Conservation (phyloP, 2,329 filamentous ascomycete genomes). For the Trichoderma simmonsii region DNA sequence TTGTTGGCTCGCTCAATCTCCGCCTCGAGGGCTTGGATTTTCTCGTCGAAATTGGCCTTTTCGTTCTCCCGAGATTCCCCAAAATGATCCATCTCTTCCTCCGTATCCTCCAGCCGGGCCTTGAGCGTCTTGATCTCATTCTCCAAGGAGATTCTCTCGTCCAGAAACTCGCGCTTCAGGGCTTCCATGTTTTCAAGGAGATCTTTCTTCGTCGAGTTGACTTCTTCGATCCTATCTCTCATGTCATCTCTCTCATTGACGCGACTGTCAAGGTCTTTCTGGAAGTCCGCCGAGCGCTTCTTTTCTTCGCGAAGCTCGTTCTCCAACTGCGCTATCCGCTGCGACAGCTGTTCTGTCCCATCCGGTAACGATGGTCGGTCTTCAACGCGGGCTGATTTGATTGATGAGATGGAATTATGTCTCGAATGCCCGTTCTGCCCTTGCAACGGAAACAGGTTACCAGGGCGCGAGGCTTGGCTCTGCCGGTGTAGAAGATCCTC, state of each 20-base stretch:
- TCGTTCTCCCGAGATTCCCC: constrained; percentile 82
- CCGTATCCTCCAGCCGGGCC: constrained; percentile 77
- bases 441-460: constrained; percentile 53
- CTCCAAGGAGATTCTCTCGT: constrained; percentile 80
- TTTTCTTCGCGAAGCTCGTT: constrained; percentile 72
- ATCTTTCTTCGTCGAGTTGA: constrained; percentile 88
- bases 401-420: constrained; percentile 48
- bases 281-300: constrained; percentile 62
- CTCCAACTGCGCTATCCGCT: constrained; percentile 64
- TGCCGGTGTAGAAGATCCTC: constrained; percentile 92
- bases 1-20: constrained; percentile 65
- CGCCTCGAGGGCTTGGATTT: constrained; percentile 63
- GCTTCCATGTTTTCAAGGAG: constrained; percentile 93
- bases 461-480: constrained; percentile 55
- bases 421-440: constrained; percentile 45
- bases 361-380: constrained; percentile 48
- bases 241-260: constrained; percentile 57
- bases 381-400: constrained; percentile 43
- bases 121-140: constrained; percentile 74
- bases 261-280: constrained; percentile 64
- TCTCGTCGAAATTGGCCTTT: constrained; percentile 66
- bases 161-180: constrained; percentile 81
- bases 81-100: constrained; percentile 86
- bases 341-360: constrained; percentile 44
- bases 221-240: constrained; percentile 74